phyloP scores from a whole-genome alignment of 2,329 filamentous ascomycete genomes.

The Didymella lethalis region DNA sequence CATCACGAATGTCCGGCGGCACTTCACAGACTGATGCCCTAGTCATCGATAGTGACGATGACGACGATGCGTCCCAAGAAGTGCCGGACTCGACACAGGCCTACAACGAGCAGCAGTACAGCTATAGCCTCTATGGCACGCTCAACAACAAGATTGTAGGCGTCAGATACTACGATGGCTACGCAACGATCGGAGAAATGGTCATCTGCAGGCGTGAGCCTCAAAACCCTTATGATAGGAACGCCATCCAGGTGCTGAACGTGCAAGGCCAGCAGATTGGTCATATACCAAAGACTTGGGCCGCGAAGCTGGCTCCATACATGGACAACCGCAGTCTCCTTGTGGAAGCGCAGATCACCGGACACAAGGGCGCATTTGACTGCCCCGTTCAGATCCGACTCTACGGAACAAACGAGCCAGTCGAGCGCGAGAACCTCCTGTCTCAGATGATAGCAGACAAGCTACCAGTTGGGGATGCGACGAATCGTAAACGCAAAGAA shows the following conservation, averaged over 20 bases:
- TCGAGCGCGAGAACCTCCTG: slow-evolving; percentile 64
- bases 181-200: slow-evolving; percentile 48
- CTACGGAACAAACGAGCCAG: slow-evolving; percentile 70
- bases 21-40: slow-evolving; percentile 40
- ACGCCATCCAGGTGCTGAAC: slow-evolving; percentile 82
- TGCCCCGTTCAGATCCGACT: slow-evolving; percentile 75
- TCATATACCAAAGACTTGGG: slow-evolving; percentile 73
- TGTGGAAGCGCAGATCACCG: slow-evolving; percentile 74
- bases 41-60: slow-evolving; percentile 39
- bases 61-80: slow-evolving; percentile 44
- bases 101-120: slow-evolving; percentile 35
- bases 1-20: slow-evolving; percentile 26
- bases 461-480: slow-evolving; percentile 58
- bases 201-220: slow-evolving; percentile 65
- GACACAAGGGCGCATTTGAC: slow-evolving; percentile 71
- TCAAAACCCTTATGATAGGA: slow-evolving; percentile 63
- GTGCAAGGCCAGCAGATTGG: slow-evolving; percentile 79
- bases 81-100: slow-evolving; percentile 36
- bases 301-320: slow-evolving; percentile 75
- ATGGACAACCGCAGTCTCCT: slow-evolving; percentile 64
- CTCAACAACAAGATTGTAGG: slow-evolving; percentile 67
- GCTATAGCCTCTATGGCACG: slow-evolving; percentile 44
- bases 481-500: slow-evolving; percentile 59
- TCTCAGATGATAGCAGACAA: slow-evolving; percentile 69
- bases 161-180: slow-evolving; percentile 52